Evolutionary conservation across 148 eudicot genomes (phyloP).

Genomic region (Amaranthus hypochondriacus): DNA sequence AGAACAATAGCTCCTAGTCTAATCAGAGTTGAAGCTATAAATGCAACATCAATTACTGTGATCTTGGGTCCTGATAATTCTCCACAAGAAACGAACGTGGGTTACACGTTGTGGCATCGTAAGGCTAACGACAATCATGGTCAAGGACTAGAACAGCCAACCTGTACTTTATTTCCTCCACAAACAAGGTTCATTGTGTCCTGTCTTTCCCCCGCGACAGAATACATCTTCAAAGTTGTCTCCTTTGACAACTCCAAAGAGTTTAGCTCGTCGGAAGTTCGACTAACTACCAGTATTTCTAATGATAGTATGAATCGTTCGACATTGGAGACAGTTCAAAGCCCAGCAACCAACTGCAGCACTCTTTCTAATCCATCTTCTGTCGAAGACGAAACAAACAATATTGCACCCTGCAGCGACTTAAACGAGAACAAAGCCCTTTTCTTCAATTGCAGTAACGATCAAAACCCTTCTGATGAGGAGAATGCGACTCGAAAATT

Average conservation of each 20-base stretch:
- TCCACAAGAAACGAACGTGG: conserved; percentile 20
- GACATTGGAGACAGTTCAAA: conserved; percentile 52
- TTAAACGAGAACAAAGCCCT: conserved; percentile 33
- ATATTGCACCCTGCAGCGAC: conserved; percentile 31
- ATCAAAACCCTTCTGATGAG: conserved; percentile 29
- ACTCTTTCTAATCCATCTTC: conserved; percentile 88
- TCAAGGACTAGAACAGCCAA: conserved; percentile 45
- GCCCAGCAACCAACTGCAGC: conserved; percentile 71
- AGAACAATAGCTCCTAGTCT: conserved; percentile 23
- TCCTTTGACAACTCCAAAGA: conserved; percentile 34
- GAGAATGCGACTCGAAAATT: conserved; percentile 21
- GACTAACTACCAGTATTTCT: conserved; percentile 31
- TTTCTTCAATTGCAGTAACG: conserved; percentile 24
- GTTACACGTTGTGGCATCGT: conserved; percentile 64
- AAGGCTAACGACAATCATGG: conserved; percentile 47
- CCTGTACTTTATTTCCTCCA: conserved; percentile 48
- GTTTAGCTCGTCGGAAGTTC: conserved; percentile 39
- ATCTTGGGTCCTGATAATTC: conserved; percentile 37
- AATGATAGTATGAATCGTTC: conserved; percentile 12
- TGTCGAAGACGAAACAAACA: conserved; percentile 78
- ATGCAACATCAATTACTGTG: conserved; percentile 47
- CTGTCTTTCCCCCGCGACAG: conserved; percentile 52
- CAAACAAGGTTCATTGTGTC: conserved; percentile 48
- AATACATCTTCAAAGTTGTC: conserved; percentile 56
- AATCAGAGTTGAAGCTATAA: conserved; percentile 48